phyloP scores from a whole-genome alignment of 495 filamentous ascomycete genomes.

The Penicillium ucsense region DNA sequence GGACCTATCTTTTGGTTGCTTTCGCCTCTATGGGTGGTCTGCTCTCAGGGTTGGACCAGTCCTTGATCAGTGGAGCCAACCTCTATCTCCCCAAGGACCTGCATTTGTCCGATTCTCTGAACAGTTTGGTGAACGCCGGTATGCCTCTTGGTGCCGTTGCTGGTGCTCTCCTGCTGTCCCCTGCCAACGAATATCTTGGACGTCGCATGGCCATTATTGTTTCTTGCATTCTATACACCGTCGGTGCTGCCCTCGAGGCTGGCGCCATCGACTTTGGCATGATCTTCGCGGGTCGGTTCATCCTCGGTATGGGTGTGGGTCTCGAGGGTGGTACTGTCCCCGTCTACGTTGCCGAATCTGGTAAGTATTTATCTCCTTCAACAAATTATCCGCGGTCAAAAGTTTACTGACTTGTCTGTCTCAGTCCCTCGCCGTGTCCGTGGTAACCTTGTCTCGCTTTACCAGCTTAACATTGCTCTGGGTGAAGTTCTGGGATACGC shows the following conservation, averaged over 20 bases:
- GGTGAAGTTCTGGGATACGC: constrained; percentile 55
- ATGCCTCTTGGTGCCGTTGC: constrained; percentile 53
- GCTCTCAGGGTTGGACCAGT: constrained; percentile 53
- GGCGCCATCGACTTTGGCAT: constrained; percentile 50
- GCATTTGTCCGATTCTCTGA: constrained; percentile 30
- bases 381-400: too few relatives aligned
- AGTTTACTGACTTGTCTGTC: not conserved
- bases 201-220: constrained; percentile 51
- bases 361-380: constrained; percentile 13
- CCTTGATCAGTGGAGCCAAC: constrained; percentile 50
- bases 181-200: constrained; percentile 48
- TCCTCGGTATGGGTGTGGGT: constrained; percentile 51
- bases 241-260: constrained; percentile 50
- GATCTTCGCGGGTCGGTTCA: constrained; percentile 50
- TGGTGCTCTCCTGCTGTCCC: constrained; percentile 48
- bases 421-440: constrained; percentile 41
- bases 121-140: constrained; percentile 46
- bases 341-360: constrained; percentile 43
- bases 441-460: constrained; percentile 52
- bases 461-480: constrained; percentile 55
- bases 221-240: constrained; percentile 46
- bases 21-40: constrained; percentile 55
- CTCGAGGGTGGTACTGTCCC: constrained; percentile 53
- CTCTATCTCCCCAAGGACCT: constrained; percentile 43
- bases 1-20: constrained; percentile 51